A percentile compares a stretch with the other conserved stretches of the same genome.
phyloP scores from a whole-genome alignment of 495 filamentous ascomycete species.

The Daldinia grandis region DNA sequence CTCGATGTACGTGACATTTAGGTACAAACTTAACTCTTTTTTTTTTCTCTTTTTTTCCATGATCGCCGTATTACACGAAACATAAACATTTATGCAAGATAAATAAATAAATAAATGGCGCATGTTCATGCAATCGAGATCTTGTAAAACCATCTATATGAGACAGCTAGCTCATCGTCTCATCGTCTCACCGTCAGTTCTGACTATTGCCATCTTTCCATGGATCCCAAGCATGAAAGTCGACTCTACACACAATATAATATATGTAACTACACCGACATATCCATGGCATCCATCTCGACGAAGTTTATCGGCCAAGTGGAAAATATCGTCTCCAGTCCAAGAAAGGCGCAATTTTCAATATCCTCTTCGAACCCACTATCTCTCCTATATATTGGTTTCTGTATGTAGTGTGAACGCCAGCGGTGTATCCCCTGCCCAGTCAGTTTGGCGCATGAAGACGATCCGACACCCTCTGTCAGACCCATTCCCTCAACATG shows the following conservation, averaged over 20 bases:
- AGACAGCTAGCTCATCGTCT: slow-evolving; percentile 13
- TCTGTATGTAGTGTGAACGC: too few species aligned
- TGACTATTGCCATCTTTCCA: background rate
- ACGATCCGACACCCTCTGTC: slow-evolving; percentile 29
- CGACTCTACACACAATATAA: background rate
- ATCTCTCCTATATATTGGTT: background rate
- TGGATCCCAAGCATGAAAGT: background rate
- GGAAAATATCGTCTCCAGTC: background rate
- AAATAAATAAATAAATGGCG: slow-evolving; percentile 17
- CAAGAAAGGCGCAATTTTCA: background rate
- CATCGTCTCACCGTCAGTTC: slow-evolving; percentile 6
- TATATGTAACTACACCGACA: slow-evolving; percentile 16
- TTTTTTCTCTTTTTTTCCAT: slow-evolving; percentile 1
- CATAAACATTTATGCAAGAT: slow-evolving; percentile 27
- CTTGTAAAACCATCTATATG: slow-evolving; percentile 8
- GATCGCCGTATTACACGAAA: slow-evolving; percentile 24
- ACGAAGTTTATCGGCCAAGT: background rate
- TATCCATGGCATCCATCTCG: background rate
- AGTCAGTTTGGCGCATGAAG: slow-evolving; percentile 23
- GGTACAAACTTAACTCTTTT: background rate
- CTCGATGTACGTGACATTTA: background rate
- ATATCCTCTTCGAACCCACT: background rate
- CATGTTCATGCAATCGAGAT: background rate
- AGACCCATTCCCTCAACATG: slow-evolving; percentile 5
- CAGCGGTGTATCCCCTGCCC: slow-evolving; percentile 9